These are phyloP conservation scores for Tulasnella sp. DNA, from an alignment of 768 basidiomycete genomes.

Conservation along the genomic window DNA sequence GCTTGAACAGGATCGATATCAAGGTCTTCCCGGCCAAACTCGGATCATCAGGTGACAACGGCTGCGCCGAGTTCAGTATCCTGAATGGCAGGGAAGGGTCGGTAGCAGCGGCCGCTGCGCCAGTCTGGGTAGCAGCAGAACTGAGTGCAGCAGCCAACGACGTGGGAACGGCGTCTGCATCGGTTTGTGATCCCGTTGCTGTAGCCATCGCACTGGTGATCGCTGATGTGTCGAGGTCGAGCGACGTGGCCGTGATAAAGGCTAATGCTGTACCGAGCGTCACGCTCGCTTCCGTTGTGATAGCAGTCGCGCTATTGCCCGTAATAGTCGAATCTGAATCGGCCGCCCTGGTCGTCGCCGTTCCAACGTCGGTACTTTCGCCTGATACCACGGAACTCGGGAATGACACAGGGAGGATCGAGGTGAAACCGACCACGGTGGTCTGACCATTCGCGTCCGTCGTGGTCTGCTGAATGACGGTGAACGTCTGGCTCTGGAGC, in stretches of 20 bases:
- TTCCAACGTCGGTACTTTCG: no score
- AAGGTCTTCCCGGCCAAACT: slow-evolving; percentile 26
- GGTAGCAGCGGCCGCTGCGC: slow-evolving; percentile 1
- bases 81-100: slow-evolving; percentile 19
- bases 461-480: slow-evolving; percentile 15
- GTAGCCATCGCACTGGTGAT: not conserved
- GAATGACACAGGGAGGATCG: not conserved
- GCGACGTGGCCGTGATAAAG: slow-evolving; percentile 30
- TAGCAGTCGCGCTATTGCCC: slow-evolving; percentile 2
- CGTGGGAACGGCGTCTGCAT: slow-evolving; percentile 23
- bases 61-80: slow-evolving; percentile 21
- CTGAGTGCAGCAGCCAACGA: slow-evolving; percentile 7
- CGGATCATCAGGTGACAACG: slow-evolving; percentile 13
- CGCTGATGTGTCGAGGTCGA: not conserved
- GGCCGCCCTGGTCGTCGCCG: slow-evolving; percentile 22
- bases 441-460: not conserved
- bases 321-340: slow-evolving; percentile 33
- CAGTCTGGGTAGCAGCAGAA: no score
- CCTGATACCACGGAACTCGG: no score
- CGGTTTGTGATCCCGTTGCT: slow-evolving; percentile 18
- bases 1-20: slow-evolving; percentile 56
- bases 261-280: slow-evolving; percentile 50
- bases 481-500: slow-evolving; percentile 17
- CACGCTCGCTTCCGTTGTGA: not conserved
- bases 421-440: not conserved